These are phyloP conservation scores for Glonium stellatum DNA, from an alignment of 495 filamentous ascomycete genomes.

Conservation along the genomic window DNA sequence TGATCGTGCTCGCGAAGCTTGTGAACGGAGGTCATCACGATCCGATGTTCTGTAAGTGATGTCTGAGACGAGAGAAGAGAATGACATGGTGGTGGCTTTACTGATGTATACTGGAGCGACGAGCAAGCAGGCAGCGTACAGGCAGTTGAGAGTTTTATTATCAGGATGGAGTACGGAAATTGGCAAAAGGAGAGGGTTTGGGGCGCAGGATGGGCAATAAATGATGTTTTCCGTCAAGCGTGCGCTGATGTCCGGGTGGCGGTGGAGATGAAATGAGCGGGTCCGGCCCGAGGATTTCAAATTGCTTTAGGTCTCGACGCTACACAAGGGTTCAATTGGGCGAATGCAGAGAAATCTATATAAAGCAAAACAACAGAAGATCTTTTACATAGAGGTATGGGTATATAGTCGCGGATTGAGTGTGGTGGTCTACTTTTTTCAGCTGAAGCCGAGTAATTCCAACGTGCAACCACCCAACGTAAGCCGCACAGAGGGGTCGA, in stretches of 20 bases:
- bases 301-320: neutral
- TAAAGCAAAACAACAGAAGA: neutral
- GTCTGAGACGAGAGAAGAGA: slow-evolving; percentile 84
- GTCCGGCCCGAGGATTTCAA: neutral
- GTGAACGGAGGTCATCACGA: slow-evolving; percentile 55
- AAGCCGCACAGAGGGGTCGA: neutral
- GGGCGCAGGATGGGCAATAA: neutral
- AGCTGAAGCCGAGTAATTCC: neutral
- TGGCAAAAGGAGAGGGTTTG: neutral
- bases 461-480: neutral
- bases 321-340: neutral
- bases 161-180: neutral
- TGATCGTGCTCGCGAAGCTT: slow-evolving; percentile 66
- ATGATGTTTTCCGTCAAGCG: neutral
- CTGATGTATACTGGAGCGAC: neutral
- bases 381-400: neutral
- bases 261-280: neutral
- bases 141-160: neutral
- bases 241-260: neutral
- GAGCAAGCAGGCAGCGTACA: neutral
- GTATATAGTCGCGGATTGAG: neutral
- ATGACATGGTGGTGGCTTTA: slow-evolving; percentile 61
- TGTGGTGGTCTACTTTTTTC: neutral
- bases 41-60: slow-evolving; percentile 62
- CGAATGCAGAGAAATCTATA: neutral